Evolutionary conservation across 169 alveolate species (phyloP).

Genomic region (Plasmodium cynomolgi): DNA sequence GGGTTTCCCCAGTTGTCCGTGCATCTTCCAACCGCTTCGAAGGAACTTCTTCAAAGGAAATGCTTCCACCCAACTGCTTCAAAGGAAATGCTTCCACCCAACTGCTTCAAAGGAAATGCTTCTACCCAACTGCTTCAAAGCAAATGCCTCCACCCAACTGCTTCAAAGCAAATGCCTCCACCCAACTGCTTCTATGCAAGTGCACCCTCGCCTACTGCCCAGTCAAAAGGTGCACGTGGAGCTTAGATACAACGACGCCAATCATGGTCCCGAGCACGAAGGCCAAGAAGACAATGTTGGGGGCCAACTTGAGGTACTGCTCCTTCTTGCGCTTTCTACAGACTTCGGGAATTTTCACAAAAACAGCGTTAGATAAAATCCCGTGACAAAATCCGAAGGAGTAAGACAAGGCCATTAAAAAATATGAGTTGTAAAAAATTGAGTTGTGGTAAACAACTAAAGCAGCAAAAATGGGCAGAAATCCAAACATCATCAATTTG

Average conservation of each 20-base stretch:
- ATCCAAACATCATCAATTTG: neutral
- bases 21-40: neutral
- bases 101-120: too few species aligned
- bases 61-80: too few species aligned
- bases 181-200: neutral
- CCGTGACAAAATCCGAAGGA: slow-evolving; percentile 23
- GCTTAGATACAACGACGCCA: slow-evolving; percentile 6
- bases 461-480: slow-evolving; percentile 2
- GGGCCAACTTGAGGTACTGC: slow-evolving; percentile 15
- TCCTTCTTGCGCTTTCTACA: slow-evolving; percentile 9
- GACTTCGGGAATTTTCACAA: slow-evolving; percentile 7
- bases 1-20: too few species aligned
- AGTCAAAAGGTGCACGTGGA: slow-evolving; percentile 4
- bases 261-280: slow-evolving; percentile 5
- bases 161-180: neutral
- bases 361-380: neutral
- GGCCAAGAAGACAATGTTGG: slow-evolving; percentile 41
- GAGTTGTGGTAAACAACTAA: slow-evolving; percentile 5
- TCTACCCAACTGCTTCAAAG: too few species aligned
- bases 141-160: neutral
- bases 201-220: neutral
- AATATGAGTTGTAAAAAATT: neutral
- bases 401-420: slow-evolving; percentile 10
- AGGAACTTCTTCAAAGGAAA: too few species aligned
- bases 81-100: too few species aligned